Evolutionary conservation across 2,329 filamentous ascomycete species (phyloP).

Genomic region (Thielaviopsis cerberus): DNA sequence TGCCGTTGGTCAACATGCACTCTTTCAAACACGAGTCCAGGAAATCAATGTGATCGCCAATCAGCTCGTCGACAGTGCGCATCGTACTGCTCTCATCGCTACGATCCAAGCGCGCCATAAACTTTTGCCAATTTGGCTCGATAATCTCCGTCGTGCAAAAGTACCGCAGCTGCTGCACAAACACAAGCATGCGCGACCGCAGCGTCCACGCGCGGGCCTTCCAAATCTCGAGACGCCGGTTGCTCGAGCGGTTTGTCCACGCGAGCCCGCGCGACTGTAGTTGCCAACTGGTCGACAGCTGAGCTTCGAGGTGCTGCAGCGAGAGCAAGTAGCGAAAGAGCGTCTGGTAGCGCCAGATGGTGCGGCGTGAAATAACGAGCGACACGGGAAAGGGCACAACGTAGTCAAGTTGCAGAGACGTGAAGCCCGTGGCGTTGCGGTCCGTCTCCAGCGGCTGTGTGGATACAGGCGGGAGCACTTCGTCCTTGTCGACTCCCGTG

Average conservation of each 20-base stretch:
- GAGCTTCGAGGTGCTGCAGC: conserved; percentile 70
- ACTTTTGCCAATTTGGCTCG: conserved; percentile 86
- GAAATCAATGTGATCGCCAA: conserved; percentile 98
- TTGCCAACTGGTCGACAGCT: conserved; percentile 76
- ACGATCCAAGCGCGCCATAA: conserved; percentile 70
- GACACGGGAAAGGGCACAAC: conserved; percentile 87
- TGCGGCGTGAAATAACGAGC: conserved; percentile 87
- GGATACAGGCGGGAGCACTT: conserved; percentile 55
- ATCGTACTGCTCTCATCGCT: conserved; percentile 26
- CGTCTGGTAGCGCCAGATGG: conserved; percentile 88
- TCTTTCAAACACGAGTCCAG: conserved; percentile 94
- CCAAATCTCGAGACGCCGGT: conserved; percentile 65
- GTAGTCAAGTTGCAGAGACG: conserved; percentile 86
- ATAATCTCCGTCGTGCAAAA: conserved; percentile 96
- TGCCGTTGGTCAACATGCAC: conserved; percentile 96
- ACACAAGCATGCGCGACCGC: conserved; percentile 84
- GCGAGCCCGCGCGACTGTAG: conserved; percentile 63
- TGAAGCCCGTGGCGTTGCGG: conserved; percentile 77
- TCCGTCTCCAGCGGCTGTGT: conserved; percentile 55
- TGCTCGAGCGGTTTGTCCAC: conserved; percentile 67
- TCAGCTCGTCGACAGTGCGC: conserved; percentile 84
- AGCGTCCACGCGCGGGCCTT: conserved; percentile 85
- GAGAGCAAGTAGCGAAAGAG: conserved; percentile 88
- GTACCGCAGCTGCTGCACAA: conserved; percentile 89
- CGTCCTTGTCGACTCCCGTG: conserved; percentile 81